These are phyloP conservation scores for Paracoccidioides lutzii DNA, from an alignment of 2,329 filamentous ascomycete species.

Conservation along the genomic window DNA sequence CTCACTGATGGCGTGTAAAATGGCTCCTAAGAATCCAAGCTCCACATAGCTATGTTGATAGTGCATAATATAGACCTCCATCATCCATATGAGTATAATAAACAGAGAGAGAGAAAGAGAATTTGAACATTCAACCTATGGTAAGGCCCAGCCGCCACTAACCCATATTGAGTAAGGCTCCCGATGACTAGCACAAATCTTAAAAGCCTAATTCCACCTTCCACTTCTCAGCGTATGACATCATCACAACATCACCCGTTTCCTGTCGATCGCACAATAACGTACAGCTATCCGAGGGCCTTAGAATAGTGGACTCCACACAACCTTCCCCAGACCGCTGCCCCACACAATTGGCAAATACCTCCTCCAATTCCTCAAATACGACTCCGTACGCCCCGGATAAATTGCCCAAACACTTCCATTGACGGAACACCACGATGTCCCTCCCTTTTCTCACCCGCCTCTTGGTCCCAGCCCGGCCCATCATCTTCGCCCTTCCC, in stretches of 20 bases:
- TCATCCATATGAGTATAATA: too few relatives aligned
- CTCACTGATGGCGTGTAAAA: too few relatives aligned
- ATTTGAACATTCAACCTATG: too few relatives aligned
- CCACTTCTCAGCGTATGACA: neutral
- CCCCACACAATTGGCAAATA: neutral
- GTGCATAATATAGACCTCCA: too few relatives aligned
- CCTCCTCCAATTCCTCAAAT: neutral
- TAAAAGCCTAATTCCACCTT: constrained; percentile 3
- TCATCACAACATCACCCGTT: neutral
- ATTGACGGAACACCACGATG: constrained; percentile 5
- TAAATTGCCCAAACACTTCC: neutral
- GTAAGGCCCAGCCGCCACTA: too few relatives aligned
- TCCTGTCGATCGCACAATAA: neutral
- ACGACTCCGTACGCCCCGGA: neutral
- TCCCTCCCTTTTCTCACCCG: constrained; percentile 11
- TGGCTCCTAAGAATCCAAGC: too few relatives aligned
- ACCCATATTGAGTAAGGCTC: neutral
- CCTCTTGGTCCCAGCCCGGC: constrained; percentile 7
- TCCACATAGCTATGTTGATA: too few relatives aligned
- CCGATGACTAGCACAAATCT: neutral
- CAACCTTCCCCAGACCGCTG: too few relatives aligned
- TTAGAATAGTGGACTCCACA: neutral
- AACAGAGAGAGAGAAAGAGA: too few relatives aligned
- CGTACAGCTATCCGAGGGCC: neutral
- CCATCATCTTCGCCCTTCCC: constrained; percentile 12